Evolutionary conservation across 176 grass and related monocot genomes (phyloP), one percentile per base, ranked within the genome.

Genomic region (Musa acuminata): DNA sequence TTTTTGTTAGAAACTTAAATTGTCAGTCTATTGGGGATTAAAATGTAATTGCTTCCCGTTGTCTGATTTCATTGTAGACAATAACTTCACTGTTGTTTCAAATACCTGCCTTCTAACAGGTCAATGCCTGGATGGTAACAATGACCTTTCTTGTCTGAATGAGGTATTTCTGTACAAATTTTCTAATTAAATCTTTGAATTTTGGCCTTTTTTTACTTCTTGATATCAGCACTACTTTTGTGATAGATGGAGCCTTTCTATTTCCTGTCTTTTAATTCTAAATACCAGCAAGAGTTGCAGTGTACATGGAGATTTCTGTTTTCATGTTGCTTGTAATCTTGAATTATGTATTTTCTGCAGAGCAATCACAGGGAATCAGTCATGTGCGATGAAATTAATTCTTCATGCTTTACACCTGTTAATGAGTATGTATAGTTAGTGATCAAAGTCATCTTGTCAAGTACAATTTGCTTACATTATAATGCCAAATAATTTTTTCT

Each of bases 331-430:
- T 21, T 72, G 76, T 82, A 57, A 27, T 72, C 59, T 53, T 73
- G 35, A 67, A 19, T 80, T 79, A 26, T 27, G 19, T 51, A 70
- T n/a, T 69, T 83, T 57, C 7, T 75, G 80, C 82, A 92, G 87
- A 85, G 19, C 11, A 69, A 78, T 79, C 70, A 53, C 23, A 69
- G 25, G 24, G 53, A 55, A 49, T 54, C 67, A 84, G 57, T 68
- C 52, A 66, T 51, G 21, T 27, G 79, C 66, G 68, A 25, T 63
- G 80, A 87, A 71, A 62, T 84, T 14, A 60, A 71, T 80, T 83
- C 86, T 83, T 84, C 78, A 79, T 91, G 88, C 73, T 99, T 89
- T 83, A 89, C 88, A 49, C 88, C 82, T 55, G 73, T 91, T 65
- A 78, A 79, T 76, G 90, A 94, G 95, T 99, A 89, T 82, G 95